These are phyloP conservation scores for Flaveria floridana DNA, from an alignment of 140 eudicot genomes.

Conservation along the genomic window DNA sequence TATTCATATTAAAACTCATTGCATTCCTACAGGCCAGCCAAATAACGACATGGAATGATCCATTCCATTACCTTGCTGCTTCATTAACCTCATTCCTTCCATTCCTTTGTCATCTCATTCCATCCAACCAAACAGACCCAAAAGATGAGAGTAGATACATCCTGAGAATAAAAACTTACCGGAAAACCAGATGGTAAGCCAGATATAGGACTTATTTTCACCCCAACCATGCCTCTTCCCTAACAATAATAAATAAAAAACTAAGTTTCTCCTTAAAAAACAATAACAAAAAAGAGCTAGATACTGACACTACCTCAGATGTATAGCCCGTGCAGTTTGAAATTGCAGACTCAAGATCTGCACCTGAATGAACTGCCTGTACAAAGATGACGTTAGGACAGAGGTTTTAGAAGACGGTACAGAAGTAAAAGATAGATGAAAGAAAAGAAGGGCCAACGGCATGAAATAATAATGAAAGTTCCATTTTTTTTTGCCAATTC, in stretches of 20 bases:
- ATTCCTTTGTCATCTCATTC: not conserved
- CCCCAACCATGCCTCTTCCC: conserved; percentile 99
- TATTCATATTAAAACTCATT: not conserved
- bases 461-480: not conserved
- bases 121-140: conserved; percentile 13
- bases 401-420: not conserved
- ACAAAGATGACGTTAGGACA: conserved; percentile 12
- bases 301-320: conserved; percentile 59
- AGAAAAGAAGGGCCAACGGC: not conserved
- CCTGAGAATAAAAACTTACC: conserved; percentile 44
- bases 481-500: not conserved
- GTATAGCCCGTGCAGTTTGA: conserved; percentile 87
- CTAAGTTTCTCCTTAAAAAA: conserved; percentile 2
- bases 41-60: not conserved
- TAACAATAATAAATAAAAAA: conserved; percentile 34
- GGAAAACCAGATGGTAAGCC: conserved; percentile 93
- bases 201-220: conserved; percentile 73
- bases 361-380: conserved; percentile 99
- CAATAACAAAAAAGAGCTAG: conserved; percentile 4
- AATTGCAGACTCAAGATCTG: conserved; percentile 96
- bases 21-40: not conserved
- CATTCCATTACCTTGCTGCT: conserved; percentile 13
- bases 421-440: not conserved
- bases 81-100: not conserved
- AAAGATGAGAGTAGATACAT: conserved; percentile 18